Conservation (phyloP, 2,329 filamentous ascomycete species). For the Oidium heveae region DNA sequence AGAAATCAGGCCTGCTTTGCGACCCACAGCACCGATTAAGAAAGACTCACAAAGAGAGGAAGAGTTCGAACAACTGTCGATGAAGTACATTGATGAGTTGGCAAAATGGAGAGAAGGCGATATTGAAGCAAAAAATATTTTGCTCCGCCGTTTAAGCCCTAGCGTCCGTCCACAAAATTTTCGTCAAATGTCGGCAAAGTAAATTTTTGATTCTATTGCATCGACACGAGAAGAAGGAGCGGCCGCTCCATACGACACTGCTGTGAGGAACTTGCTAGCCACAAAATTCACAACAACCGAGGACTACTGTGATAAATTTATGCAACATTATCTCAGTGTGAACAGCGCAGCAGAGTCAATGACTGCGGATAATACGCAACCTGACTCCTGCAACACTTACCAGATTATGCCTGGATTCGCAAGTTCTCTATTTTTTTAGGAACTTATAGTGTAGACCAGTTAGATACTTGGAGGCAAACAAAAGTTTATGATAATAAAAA, state of each 20-base stretch:
- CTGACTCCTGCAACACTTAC: not conserved
- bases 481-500: not conserved
- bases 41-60: no score
- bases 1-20: no score
- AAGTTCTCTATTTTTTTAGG: not conserved
- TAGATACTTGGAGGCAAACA: not conserved
- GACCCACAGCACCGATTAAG: no score
- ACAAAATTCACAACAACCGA: not conserved
- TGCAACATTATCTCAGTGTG: not conserved
- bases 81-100: slow-evolving; percentile 2
- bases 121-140: not conserved
- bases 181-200: not conserved
- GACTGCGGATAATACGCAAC: not conserved
- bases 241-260: not conserved
- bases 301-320: not conserved
- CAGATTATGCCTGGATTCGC: not conserved
- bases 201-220: not conserved
- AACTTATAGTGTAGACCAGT: not conserved
- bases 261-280: not conserved
- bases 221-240: not conserved
- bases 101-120: not conserved
- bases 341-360: not conserved
- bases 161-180: not conserved
- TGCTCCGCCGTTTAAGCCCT: not conserved
- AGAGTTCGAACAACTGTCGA: no score